phyloP scores from a whole-genome alignment of 1,284 basidiomycete genomes.

The Puccinia triticina region DNA sequence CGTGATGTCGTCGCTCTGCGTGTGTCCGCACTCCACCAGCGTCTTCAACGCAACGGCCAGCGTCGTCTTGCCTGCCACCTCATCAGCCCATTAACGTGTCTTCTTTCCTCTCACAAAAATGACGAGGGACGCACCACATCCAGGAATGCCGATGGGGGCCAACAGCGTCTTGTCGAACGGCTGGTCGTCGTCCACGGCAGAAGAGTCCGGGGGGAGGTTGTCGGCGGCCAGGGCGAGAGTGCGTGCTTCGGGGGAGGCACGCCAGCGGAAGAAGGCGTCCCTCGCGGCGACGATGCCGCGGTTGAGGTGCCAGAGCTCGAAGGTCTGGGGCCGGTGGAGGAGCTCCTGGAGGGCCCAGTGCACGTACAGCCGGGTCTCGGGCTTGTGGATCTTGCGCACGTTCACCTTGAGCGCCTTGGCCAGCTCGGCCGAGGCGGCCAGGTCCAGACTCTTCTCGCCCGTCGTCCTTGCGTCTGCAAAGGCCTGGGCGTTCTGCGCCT shows the following conservation, averaged over 20 bases:
- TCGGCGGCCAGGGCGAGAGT: neutral
- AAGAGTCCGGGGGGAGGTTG: no score
- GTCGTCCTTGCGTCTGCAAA: neutral
- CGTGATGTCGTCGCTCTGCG: constrained; percentile 86
- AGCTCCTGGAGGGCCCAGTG: constrained; percentile 42
- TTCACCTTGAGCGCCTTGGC: constrained; percentile 32
- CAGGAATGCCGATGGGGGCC: constrained; percentile 85
- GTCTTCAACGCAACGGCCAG: constrained; percentile 76
- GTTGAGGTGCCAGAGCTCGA: constrained; percentile 33
- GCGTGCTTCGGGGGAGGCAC: neutral
- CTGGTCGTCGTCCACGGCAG: neutral
- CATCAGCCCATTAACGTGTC: neutral
- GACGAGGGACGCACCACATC: constrained; percentile 70
- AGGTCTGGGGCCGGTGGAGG: constrained; percentile 24
- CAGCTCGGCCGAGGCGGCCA: constrained; percentile 4
- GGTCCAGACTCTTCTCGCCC: neutral
- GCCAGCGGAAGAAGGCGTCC: constrained; percentile 37
- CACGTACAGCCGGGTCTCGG: constrained; percentile 34
- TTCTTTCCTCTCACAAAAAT: neutral
- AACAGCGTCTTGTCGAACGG: constrained; percentile 77
- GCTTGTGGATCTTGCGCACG: constrained; percentile 33
- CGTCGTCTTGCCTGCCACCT: constrained; percentile 70
- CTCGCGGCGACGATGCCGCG: constrained; percentile 32
- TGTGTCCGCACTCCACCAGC: constrained; percentile 82
- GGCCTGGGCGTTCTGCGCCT: neutral